Evolutionary conservation across 306 rosid genomes (phyloP), one percentile per base, ranked within the genome.

Genomic region (Vigna mungo): DNA sequence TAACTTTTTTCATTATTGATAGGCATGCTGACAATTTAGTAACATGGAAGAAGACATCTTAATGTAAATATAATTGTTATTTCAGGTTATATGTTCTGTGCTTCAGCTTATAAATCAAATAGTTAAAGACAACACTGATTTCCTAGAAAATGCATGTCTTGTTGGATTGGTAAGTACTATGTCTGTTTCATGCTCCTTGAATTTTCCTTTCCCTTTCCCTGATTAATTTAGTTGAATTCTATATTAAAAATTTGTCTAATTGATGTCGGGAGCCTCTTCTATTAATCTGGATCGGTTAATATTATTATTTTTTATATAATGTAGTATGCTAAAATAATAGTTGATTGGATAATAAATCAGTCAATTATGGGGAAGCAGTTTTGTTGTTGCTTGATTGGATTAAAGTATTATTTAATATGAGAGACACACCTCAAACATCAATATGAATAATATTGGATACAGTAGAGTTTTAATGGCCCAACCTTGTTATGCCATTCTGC

Each of bases 131-230:
- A 96, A 91, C 77, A 80, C 88, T 48, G 99, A 91, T 83, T 92
- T 92, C 79, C 99, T 89, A 81, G 99, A 92, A 86, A 96, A 92
- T 66, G 99, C 99, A 2, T 92, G 99, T 80, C 97, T 92, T 81
- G 96, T 96, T 79, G 99, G 99, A 84, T 81, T 96, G 92, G 99
- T 96, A 84, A 88, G 97, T 87, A 61, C 48, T 60, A 9, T 47
- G 7, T 72, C 56, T 46, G 20, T 71, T 71, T 76, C 54, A 51
- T 73, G n/a, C 60, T 68, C 58, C 72, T 55, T 8, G 3, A 18
- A 20, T 67, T 54, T 68, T 63, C 39, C 14, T 46, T 17, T 70
- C 49, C 80, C 39, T 79, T 81, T 72, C 27, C 11, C 25, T 58
- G 25, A 58, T 68, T 34, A 63, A 52, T 61, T 64, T 23, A 64